Percentiles rank a stretch among this genome's conserved stretches.
Conservation (phyloP, 805 yeast species). For the Barnettozyma populi region DNA sequence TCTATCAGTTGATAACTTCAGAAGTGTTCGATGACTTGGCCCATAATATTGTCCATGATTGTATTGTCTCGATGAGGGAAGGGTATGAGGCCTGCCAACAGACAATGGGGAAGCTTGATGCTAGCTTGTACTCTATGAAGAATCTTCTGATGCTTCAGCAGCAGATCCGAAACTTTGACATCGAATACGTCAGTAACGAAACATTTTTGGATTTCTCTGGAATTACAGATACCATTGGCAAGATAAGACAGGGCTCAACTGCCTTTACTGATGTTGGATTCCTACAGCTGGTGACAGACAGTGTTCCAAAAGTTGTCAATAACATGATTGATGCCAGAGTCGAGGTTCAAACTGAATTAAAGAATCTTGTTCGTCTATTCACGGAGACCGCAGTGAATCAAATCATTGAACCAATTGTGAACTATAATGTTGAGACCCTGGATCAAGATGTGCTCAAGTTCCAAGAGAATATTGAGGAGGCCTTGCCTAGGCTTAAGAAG, state of each 20-base stretch:
- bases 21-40: conserved; percentile 84
- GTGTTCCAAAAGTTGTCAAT: conserved; percentile 74
- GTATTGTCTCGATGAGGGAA: conserved; percentile 54
- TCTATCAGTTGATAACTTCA: conserved; percentile 74
- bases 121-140: conserved; percentile 62
- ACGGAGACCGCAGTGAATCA: conserved; percentile 50
- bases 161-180: conserved; percentile 72
- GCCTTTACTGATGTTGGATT: conserved; percentile 22
- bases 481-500: conserved; percentile 49
- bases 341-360: conserved; percentile 69
- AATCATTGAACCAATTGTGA: conserved; percentile 43
- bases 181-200: conserved; percentile 68
- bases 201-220: conserved; percentile 80
- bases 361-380: conserved; percentile 63
- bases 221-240: conserved; percentile 45
- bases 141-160: conserved; percentile 66
- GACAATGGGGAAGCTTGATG: conserved; percentile 48
- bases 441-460: conserved; percentile 35
- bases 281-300: conserved; percentile 51
- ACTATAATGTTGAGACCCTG: conserved; percentile 16
- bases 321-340: conserved; percentile 74
- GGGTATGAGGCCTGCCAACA: conserved; percentile 43
- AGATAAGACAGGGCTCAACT: conserved; percentile 28
- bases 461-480: conserved; percentile 43
- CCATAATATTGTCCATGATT: conserved; percentile 76